Percentiles rank a stretch among this genome's conserved stretches.
Evolutionary conservation across 768 basidiomycete species (phyloP).

Genomic region (Lentinula guzmanii): DNA sequence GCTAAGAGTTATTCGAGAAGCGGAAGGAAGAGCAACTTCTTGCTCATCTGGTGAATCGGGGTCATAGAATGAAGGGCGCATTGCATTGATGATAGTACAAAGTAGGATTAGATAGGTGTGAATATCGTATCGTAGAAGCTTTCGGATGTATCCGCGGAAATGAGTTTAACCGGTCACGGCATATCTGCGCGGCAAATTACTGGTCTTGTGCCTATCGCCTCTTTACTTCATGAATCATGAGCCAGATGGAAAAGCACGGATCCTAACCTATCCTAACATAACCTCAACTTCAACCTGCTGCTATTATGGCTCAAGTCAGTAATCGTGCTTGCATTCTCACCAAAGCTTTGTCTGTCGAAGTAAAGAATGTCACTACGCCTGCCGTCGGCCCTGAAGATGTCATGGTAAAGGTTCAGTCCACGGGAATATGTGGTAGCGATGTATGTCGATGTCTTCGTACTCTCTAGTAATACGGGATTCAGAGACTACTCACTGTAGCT

Average conservation of each 20-base stretch:
- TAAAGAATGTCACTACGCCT: slow-evolving; percentile 8
- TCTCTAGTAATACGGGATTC: not conserved
- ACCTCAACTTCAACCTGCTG: not conserved
- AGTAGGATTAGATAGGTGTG: not conserved
- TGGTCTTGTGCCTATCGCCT: not conserved
- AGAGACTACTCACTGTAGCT: slow-evolving; percentile 4
- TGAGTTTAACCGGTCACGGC: not conserved
- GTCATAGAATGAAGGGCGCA: slow-evolving; percentile 25
- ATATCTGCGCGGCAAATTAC: not conserved
- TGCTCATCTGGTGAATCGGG: slow-evolving; percentile 32
- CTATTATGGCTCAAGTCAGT: not conserved
- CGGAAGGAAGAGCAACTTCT: slow-evolving; percentile 35
- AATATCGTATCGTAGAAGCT: too few relatives aligned
- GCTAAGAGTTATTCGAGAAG: slow-evolving; percentile 25
- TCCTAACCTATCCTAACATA: not conserved
- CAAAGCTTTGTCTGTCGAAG: slow-evolving; percentile 10
- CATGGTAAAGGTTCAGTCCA: slow-evolving; percentile 13
- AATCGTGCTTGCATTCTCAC: slow-evolving; percentile 10
- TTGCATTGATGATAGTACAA: not conserved
- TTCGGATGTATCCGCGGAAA: not conserved
- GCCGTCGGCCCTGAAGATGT: slow-evolving; percentile 11
- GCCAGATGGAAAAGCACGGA: not conserved
- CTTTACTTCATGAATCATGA: not conserved
- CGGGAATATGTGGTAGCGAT: slow-evolving; percentile 15
- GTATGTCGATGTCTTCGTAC: slow-evolving; percentile 4